A percentile compares a stretch with the other conserved stretches of the same genome.
These are phyloP conservation scores for Fusarium heterosporum DNA, from an alignment of 2,329 filamentous ascomycete species.

Conservation along the genomic window DNA sequence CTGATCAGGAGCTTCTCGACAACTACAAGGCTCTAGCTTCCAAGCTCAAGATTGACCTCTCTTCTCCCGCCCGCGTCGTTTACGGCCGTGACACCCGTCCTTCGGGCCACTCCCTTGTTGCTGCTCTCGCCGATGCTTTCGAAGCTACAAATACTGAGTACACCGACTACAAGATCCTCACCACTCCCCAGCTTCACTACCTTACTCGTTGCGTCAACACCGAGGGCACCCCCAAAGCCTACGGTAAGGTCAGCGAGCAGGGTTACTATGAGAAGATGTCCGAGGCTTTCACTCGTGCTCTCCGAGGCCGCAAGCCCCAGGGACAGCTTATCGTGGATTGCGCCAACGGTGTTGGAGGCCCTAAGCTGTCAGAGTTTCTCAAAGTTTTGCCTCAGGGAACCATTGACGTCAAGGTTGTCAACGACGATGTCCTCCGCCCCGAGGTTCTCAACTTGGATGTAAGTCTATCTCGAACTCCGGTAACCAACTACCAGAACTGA, in stretches of 20 bases:
- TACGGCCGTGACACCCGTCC: constrained; percentile 94
- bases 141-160: constrained; percentile 79
- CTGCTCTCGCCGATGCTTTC: constrained; percentile 82
- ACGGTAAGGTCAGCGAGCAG: constrained; percentile 87
- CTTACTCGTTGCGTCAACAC: constrained; percentile 95
- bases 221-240: constrained; percentile 84
- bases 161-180: constrained; percentile 89
- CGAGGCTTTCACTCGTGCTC: constrained; percentile 84
- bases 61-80: constrained; percentile 80
- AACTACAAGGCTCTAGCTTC: constrained; percentile 81
- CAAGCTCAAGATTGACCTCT: constrained; percentile 79
- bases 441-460: constrained; percentile 91
- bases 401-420: constrained; percentile 88
- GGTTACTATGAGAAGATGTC: constrained; percentile 96
- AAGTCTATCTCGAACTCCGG: constrained; percentile 49
- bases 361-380: constrained; percentile 87
- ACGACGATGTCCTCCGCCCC: constrained; percentile 91
- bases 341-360: constrained; percentile 95
- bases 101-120: constrained; percentile 85
- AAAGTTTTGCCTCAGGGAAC: constrained; percentile 81
- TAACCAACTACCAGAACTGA: constrained; percentile 15
- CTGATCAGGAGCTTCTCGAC: constrained; percentile 78
- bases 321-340: constrained; percentile 89
- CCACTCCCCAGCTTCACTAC: constrained; percentile 98
- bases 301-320: constrained; percentile 79